A percentile compares a stretch with the other conserved stretches of the same genome.
Evolutionary conservation across 768 basidiomycete species (phyloP).

Genomic region (Phlebiopsis flavidoalba): DNA sequence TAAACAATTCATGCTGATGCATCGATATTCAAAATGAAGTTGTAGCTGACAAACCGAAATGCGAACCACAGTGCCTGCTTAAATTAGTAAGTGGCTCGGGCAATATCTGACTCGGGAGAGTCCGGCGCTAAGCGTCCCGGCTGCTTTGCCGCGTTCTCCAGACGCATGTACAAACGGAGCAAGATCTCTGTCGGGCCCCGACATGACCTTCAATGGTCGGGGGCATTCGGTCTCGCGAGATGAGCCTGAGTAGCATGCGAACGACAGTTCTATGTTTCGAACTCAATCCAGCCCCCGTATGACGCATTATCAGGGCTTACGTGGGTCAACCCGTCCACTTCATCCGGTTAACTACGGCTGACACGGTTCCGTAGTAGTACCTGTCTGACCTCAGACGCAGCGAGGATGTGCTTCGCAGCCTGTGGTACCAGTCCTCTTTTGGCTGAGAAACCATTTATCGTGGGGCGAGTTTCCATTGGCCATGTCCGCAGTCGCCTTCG

Average conservation of each 20-base stretch:
- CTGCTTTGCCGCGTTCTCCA: too few species aligned
- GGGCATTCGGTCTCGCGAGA: neutral
- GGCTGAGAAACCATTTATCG: neutral
- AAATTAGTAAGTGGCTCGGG: neutral
- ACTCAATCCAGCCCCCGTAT: neutral
- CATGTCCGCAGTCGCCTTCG: neutral
- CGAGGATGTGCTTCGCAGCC: neutral
- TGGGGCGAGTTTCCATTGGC: neutral
- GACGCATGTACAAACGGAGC: too few species aligned
- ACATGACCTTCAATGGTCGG: neutral
- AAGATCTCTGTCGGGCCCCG: neutral
- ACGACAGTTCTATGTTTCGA: neutral
- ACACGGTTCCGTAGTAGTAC: neutral
- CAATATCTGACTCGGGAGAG: neutral
- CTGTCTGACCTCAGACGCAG: neutral
- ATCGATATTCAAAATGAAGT: neutral
- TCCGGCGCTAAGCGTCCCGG: neutral
- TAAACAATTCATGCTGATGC: neutral
- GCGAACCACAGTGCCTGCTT: neutral
- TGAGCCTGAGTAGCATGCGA: neutral
- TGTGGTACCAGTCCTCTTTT: neutral
- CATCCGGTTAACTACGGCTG: neutral
- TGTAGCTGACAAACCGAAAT: neutral
- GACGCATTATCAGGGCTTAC: neutral
- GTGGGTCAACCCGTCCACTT: neutral